Evolutionary conservation across 352 stramenopile genomes (phyloP).

Genomic region (Phytophthora macrochlamydospora): DNA sequence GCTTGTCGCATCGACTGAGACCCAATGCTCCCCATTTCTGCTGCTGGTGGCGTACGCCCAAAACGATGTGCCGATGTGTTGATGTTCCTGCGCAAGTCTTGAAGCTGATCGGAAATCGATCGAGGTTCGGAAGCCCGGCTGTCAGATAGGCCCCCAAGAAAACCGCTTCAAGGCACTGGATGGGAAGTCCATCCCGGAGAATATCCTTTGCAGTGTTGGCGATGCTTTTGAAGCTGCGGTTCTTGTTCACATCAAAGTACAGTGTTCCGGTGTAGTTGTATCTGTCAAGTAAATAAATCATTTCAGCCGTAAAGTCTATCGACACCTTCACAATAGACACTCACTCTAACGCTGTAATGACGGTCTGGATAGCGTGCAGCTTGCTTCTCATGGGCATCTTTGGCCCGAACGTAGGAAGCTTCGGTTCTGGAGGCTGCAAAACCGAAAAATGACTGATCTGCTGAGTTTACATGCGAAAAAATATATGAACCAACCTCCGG

Average conservation of each 20-base stretch:
- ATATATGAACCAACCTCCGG: conserved; percentile 42
- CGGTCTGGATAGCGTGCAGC: conserved; percentile 61
- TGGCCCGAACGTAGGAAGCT: conserved; percentile 56
- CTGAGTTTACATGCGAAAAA: not conserved
- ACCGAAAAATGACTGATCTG: too few relatives aligned
- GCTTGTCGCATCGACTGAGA: conserved; percentile 78
- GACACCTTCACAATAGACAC: conserved; percentile 1
- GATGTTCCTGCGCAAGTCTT: conserved; percentile 68
- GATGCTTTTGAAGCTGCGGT: conserved; percentile 90
- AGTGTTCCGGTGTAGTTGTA: conserved; percentile 90
- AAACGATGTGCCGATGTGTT: conserved; percentile 82
- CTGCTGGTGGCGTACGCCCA: conserved; percentile 75
- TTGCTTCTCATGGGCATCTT: conserved; percentile 69
- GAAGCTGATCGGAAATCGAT: conserved; percentile 88
- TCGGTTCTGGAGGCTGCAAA: conserved; percentile 57
- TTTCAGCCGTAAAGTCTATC: too few relatives aligned
- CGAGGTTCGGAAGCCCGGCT: conserved; percentile 61
- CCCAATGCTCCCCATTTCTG: conserved; percentile 85
- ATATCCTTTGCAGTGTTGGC: conserved; percentile 88
- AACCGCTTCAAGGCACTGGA: conserved; percentile 89
- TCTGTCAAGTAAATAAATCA: conserved; percentile 13
- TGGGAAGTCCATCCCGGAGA: conserved; percentile 78
- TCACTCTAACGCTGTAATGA: conserved; percentile 76
- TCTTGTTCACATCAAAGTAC: conserved; percentile 90
- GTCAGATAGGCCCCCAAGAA: conserved; percentile 87